Evolutionary conservation across 345 rosid genomes (phyloP).

Genomic region (Corymbia maculata): DNA sequence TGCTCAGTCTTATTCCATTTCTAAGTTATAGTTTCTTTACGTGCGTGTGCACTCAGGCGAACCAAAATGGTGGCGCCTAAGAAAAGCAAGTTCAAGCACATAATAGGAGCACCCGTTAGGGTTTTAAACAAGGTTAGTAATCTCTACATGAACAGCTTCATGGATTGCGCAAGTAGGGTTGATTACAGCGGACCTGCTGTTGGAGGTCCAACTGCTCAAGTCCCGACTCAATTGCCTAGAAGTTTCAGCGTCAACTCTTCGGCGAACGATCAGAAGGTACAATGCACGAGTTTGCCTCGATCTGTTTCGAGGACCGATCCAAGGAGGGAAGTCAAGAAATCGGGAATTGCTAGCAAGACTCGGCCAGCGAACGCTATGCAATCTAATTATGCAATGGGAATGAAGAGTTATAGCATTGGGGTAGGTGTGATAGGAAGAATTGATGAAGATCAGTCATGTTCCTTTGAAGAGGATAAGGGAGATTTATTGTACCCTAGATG

Average conservation of each 20-base stretch:
- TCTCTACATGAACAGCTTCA: background rate
- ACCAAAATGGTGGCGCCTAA: background rate
- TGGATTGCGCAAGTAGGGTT: background rate
- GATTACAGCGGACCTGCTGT: background rate
- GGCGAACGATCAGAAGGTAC: background rate
- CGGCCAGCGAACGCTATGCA: background rate
- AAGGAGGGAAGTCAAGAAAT: background rate
- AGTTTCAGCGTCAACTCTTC: background rate
- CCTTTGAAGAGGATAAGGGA: constrained; percentile 18
- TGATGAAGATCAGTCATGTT: constrained; percentile 26
- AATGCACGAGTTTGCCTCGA: background rate
- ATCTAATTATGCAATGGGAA: background rate
- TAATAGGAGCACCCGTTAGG: background rate
- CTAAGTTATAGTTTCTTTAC: background rate
- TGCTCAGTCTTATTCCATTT: background rate
- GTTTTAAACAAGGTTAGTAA: background rate
- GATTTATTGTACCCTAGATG: background rate
- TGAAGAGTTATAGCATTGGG: background rate
- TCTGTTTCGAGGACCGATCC: background rate
- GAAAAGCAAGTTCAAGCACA: background rate
- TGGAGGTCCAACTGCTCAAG: background rate
- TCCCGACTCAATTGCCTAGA: background rate
- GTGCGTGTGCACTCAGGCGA: background rate
- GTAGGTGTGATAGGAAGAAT: constrained; percentile 19
- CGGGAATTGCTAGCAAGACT: background rate